These are phyloP conservation scores for Rhodamnia rubescens DNA, from an alignment of 345 rosid genomes.

Conservation along the genomic window DNA sequence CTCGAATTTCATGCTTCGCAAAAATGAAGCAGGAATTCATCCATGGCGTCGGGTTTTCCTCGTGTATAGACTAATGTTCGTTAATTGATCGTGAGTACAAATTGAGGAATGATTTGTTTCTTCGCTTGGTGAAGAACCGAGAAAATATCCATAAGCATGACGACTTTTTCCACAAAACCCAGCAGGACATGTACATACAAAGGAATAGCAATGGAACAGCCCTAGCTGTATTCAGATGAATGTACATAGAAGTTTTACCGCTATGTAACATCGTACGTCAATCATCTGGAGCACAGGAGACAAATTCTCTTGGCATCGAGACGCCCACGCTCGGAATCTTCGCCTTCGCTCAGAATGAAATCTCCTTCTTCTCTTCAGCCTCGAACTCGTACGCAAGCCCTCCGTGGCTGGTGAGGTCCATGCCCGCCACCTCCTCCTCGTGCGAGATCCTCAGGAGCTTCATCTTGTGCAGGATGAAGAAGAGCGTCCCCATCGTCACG, in stretches of 20 bases:
- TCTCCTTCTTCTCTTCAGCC: not conserved
- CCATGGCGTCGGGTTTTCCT: too few species aligned
- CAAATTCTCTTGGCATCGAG: not conserved
- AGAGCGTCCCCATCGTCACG: constrained; percentile 38
- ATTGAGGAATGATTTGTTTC: not conserved
- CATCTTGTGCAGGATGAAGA: constrained; percentile 21
- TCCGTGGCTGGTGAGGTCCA: constrained; percentile 51
- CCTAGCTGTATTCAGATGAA: not conserved
- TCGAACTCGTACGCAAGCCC: constrained; percentile 35
- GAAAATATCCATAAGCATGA: not conserved
- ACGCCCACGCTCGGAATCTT: not conserved
- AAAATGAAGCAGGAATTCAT: not conserved
- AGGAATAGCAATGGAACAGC: not conserved
- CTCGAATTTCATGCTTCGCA: not conserved
- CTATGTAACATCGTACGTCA: not conserved
- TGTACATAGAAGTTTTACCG: not conserved
- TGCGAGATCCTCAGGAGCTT: constrained; percentile 35
- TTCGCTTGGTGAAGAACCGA: not conserved
- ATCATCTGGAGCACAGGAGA: not conserved
- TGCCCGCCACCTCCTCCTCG: constrained; percentile 44
- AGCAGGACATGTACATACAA: not conserved
- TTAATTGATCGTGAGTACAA: not conserved
- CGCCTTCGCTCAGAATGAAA: not conserved
- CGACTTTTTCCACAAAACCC: not conserved
- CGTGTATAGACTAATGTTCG: not conserved